phyloP scores from a whole-genome alignment of 169 alveolate genomes.

The Plasmodium vinckei region DNA sequence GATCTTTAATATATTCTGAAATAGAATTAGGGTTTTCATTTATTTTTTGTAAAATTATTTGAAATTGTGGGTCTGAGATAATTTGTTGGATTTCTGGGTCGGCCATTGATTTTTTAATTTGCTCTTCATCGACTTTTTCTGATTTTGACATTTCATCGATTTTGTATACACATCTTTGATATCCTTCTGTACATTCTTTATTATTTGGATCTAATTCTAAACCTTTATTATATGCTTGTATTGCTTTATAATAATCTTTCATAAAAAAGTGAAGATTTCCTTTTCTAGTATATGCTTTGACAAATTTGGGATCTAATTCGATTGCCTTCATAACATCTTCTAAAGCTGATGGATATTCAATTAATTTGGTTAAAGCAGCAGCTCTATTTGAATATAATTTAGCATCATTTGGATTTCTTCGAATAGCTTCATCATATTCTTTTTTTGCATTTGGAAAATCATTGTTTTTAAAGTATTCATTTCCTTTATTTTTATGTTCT shows the following conservation, averaged over 20 bases:
- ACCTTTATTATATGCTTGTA: constrained; percentile 96
- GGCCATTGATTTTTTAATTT: constrained; percentile 88
- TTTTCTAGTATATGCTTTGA: constrained; percentile 97
- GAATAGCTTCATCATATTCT: constrained; percentile 97
- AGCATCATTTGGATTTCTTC: constrained; percentile 96
- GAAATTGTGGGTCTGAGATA: constrained; percentile 96
- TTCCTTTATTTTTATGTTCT: constrained; percentile 92
- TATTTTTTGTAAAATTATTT: constrained; percentile 89
- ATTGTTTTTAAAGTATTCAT: constrained; percentile 92
- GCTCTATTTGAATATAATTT: constrained; percentile 97
- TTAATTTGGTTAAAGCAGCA: constrained; percentile 95
- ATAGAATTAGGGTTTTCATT: constrained; percentile 90
- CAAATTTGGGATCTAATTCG: constrained; percentile 95
- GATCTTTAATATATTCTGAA: constrained; percentile 94
- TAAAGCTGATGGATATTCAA: constrained; percentile 96
- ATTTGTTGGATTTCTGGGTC: constrained; percentile 99
- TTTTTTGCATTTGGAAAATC: constrained; percentile 97
- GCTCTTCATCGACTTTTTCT: constrained; percentile 91
- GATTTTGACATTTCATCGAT: constrained; percentile 89
- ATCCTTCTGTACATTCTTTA: constrained; percentile 88
- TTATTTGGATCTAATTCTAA: constrained; percentile 94
- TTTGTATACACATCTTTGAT: constrained; percentile 86
- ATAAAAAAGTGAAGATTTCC: constrained; percentile 94
- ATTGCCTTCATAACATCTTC: constrained; percentile 89
- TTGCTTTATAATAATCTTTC: constrained; percentile 98